phyloP scores from a whole-genome alignment of 148 eudicot genomes.

The Rhododendron vialii region DNA sequence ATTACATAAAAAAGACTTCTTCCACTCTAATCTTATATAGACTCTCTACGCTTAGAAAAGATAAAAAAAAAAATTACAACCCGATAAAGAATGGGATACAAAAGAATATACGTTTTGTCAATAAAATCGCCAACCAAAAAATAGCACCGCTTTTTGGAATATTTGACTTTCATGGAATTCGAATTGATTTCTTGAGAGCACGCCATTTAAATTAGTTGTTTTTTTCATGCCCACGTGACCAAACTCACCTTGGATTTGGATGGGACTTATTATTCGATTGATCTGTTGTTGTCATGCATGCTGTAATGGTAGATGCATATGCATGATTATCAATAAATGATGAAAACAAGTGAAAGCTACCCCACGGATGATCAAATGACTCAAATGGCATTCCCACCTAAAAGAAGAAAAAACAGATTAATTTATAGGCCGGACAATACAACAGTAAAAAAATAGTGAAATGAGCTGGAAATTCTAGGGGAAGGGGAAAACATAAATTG shows the following conservation, averaged over 20 bases:
- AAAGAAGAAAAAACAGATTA: background rate
- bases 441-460: background rate
- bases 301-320: background rate
- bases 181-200: no score
- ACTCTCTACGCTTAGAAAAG: no score
- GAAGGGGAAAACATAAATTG: background rate
- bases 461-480: background rate
- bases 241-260: background rate
- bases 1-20: no score
- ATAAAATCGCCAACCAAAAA: no score
- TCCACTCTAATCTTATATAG: no score
- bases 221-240: background rate
- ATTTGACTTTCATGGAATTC: no score
- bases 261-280: background rate
- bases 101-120: no score
- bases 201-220: no score
- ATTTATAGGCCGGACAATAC: background rate
- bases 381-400: background rate
- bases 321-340: background rate
- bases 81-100: no score
- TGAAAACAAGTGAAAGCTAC: background rate
- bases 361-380: background rate
- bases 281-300: background rate
- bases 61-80: no score
- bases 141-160: no score